Evolutionary conservation across 2,329 filamentous ascomycete species (phyloP).

Genomic region (Colletotrichum theobromicola): DNA sequence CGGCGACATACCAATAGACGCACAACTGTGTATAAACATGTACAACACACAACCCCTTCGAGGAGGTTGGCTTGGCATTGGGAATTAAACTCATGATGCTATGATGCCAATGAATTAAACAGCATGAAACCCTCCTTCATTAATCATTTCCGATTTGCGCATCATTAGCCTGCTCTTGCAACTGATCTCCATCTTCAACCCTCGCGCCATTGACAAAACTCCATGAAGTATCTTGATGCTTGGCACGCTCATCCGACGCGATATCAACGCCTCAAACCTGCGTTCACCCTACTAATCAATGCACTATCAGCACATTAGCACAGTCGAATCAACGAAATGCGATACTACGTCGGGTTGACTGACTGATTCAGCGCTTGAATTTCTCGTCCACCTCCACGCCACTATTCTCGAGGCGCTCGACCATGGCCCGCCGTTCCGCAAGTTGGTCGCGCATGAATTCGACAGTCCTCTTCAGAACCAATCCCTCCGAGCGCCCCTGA

Average conservation of each 20-base stretch:
- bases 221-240: too few species aligned
- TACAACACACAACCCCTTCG: slow-evolving; percentile 1
- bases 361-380: slow-evolving; percentile 44
- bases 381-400: slow-evolving; percentile 61
- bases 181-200: not conserved
- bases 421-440: slow-evolving; percentile 60
- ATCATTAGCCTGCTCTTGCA: not conserved
- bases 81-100: not conserved
- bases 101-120: not conserved
- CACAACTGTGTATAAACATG: not conserved
- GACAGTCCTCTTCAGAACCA: slow-evolving; percentile 77
- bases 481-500: slow-evolving; percentile 82
- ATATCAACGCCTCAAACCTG: not conserved
- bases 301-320: not conserved
- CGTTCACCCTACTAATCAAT: not conserved
- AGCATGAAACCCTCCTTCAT: not conserved
- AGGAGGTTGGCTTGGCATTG: not conserved
- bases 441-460: slow-evolving; percentile 69
- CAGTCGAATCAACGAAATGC: not conserved
- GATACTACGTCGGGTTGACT: not conserved
- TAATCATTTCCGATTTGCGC: not conserved
- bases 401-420: slow-evolving; percentile 62
- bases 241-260: too few species aligned
- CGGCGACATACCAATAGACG: slow-evolving; percentile 52
- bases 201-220: not conserved